Evolutionary conservation across 306 rosid genomes (phyloP).

Genomic region (Prunus davidiana): DNA sequence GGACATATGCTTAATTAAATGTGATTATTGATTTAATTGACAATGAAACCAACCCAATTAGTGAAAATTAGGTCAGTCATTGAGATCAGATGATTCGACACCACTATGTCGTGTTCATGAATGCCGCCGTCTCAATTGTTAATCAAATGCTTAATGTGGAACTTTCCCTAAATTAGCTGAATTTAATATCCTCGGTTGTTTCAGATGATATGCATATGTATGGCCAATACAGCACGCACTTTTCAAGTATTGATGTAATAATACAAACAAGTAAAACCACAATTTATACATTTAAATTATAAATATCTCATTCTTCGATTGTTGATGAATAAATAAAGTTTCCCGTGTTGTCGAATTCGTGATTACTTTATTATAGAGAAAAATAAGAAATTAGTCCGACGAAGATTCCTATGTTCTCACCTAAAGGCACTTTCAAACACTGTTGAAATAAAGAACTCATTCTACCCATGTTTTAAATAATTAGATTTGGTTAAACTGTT

Average conservation of each 20-base stretch:
- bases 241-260: background rate
- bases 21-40: conserved; percentile 42
- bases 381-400: background rate
- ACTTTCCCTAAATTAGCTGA: background rate
- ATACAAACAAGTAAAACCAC: no score
- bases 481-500: background rate
- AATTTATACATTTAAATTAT: no score
- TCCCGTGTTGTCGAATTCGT: no score
- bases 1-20: conserved; percentile 23
- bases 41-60: conserved; percentile 21
- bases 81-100: conserved; percentile 54
- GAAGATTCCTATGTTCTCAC: background rate
- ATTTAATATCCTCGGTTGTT: background rate
- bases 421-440: background rate
- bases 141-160: background rate
- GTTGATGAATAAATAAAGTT: no score
- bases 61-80: conserved; percentile 28
- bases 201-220: background rate
- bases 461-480: background rate
- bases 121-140: conserved; percentile 26
- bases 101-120: conserved; percentile 45
- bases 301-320: no score
- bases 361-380: background rate
- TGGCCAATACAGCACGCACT: conserved; percentile 5
- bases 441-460: background rate